A percentile compares a stretch with the other conserved stretches of the same genome.
phyloP scores from a whole-genome alignment of 352 stramenopile species.

The Salisapilia sapeloensis region DNA sequence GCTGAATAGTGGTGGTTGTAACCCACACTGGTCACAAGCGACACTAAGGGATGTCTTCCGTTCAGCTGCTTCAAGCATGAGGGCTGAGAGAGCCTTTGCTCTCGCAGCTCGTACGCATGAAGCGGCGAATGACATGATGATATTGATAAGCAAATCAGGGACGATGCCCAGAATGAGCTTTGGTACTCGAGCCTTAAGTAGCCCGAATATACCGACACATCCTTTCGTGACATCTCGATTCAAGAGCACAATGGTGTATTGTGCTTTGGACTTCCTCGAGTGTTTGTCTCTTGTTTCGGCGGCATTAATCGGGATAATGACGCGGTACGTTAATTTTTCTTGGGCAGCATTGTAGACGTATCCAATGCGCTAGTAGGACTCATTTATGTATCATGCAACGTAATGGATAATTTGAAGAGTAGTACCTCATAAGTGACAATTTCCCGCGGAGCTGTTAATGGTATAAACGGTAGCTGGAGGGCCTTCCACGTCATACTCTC shows the following conservation, averaged over 20 bases:
- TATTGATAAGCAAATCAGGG: slow-evolving; percentile 24
- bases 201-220: slow-evolving; percentile 36
- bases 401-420: slow-evolving; percentile 31
- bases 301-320: no score
- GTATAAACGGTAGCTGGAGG: slow-evolving; percentile 21
- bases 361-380: slow-evolving; percentile 12
- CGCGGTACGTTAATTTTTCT: no score
- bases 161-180: slow-evolving; percentile 17
- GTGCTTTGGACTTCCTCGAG: no score
- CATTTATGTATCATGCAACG: slow-evolving; percentile 21
- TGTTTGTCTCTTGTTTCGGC: no score
- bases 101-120: slow-evolving; percentile 22
- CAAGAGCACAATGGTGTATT: slow-evolving; percentile 53
- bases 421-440: slow-evolving; percentile 37
- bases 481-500: slow-evolving; percentile 47
- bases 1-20: no score
- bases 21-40: slow-evolving; percentile 29
- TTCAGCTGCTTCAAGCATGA: slow-evolving; percentile 18
- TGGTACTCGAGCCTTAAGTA: slow-evolving; percentile 19
- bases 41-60: slow-evolving; percentile 11
- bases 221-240: slow-evolving; percentile 29
- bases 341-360: slow-evolving; percentile 15
- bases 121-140: slow-evolving; percentile 20
- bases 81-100: slow-evolving; percentile 31
- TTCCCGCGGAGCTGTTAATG: slow-evolving; percentile 36